Evolutionary conservation across 78 protist genomes (phyloP).

Genomic region (Dictyostelium brefeldianum): DNA sequence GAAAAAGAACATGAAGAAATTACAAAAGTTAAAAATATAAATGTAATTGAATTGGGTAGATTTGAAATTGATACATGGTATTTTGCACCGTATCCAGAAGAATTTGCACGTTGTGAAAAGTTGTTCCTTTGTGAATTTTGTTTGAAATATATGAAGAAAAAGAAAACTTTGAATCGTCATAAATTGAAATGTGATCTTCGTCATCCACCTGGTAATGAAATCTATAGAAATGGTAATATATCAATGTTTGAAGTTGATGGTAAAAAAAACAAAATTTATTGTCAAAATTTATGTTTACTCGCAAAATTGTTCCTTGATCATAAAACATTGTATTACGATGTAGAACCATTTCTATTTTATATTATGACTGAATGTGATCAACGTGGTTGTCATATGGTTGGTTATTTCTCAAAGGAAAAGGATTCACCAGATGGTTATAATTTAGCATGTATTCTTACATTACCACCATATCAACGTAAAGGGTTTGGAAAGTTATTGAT

Average conservation of each 20-base stretch:
- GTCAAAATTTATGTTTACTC: slow-evolving; percentile 96
- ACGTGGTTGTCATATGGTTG: slow-evolving; percentile 95
- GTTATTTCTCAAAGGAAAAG: slow-evolving; percentile 98
- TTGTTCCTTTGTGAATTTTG: slow-evolving; percentile 96
- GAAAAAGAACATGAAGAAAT: slow-evolving; percentile 95
- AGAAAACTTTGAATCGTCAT: slow-evolving; percentile 88
- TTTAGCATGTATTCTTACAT: slow-evolving; percentile 97
- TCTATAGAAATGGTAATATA: slow-evolving; percentile 88
- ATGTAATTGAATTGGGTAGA: slow-evolving; percentile 87
- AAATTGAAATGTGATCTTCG: slow-evolving; percentile 87
- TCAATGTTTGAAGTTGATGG: slow-evolving; percentile 97
- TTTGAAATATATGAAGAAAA: slow-evolving; percentile 93
- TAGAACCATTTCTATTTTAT: slow-evolving; percentile 98
- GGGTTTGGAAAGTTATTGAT: slow-evolving; percentile 98
- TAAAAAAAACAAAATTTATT: slow-evolving; percentile 90
- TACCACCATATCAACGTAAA: slow-evolving; percentile 96
- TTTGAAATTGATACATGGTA: slow-evolving; percentile 98
- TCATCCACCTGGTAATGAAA: slow-evolving; percentile 98
- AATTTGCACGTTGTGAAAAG: slow-evolving; percentile 83
- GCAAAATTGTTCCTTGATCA: slow-evolving; percentile 98
- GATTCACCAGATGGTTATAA: slow-evolving; percentile 90
- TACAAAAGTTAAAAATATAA: slow-evolving; percentile 95
- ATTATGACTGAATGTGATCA: slow-evolving; percentile 92
- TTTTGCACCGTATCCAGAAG: slow-evolving; percentile 97
- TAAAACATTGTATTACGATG: slow-evolving; percentile 95